Conservation (phyloP, 495 filamentous ascomycete genomes). For the Neurospora sp. region DNA sequence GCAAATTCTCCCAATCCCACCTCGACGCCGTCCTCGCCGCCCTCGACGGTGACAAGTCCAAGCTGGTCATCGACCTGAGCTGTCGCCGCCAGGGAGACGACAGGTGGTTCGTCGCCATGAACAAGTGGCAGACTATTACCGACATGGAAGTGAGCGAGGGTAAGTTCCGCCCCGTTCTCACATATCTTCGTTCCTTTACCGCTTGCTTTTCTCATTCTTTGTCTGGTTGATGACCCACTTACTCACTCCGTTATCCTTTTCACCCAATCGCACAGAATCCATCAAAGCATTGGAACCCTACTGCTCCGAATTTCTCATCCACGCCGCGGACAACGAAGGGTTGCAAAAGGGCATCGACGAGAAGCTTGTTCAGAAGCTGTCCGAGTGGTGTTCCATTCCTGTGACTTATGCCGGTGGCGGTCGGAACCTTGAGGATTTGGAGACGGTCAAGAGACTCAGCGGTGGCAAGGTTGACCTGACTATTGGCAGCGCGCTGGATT, state of each 20-base stretch:
- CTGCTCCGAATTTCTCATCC: slow-evolving; percentile 92
- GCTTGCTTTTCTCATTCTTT: not conserved
- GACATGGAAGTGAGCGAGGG: slow-evolving; percentile 87
- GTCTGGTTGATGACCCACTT: not conserved
- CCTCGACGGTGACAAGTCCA: slow-evolving; percentile 61
- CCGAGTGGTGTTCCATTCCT: slow-evolving; percentile 78
- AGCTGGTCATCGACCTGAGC: slow-evolving; percentile 89
- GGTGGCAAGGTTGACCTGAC: slow-evolving; percentile 80
- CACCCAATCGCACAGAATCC: slow-evolving; percentile 43
- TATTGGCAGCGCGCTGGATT: slow-evolving; percentile 90
- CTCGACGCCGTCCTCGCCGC: slow-evolving; percentile 60
- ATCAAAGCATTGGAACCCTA: slow-evolving; percentile 74
- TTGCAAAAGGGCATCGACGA: slow-evolving; percentile 85
- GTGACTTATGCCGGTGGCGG: slow-evolving; percentile 95
- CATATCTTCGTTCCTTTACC: not conserved
- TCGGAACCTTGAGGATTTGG: slow-evolving; percentile 67
- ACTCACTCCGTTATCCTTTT: not conserved
- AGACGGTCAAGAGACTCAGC: slow-evolving; percentile 67
- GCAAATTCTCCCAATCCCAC: slow-evolving; percentile 62
- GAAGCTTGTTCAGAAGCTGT: slow-evolving; percentile 63
- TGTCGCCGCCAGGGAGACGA: slow-evolving; percentile 63
- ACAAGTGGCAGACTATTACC: slow-evolving; percentile 96
- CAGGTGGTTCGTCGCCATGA: slow-evolving; percentile 89
- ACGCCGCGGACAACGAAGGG: slow-evolving; percentile 97
- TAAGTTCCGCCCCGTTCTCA: slow-evolving; percentile 23